A percentile compares a stretch with the other conserved stretches of the same genome.
phyloP scores from a whole-genome alignment of 306 rosid species.

The Aeschynomene evenia region DNA sequence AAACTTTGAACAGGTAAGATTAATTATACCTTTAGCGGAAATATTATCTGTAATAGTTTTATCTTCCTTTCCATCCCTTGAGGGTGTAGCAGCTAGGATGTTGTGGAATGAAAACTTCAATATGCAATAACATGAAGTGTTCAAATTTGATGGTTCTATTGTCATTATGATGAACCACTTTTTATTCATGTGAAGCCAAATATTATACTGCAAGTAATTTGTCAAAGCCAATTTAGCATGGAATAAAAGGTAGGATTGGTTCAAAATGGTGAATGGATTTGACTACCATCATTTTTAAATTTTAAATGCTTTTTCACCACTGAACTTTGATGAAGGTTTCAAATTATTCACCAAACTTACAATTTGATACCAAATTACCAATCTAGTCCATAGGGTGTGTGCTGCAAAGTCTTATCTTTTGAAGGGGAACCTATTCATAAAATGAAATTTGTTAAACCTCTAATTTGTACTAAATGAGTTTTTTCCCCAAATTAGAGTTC shows the following conservation, averaged over 20 bases:
- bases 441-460: too few relatives aligned
- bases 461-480: not conserved
- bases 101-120: conserved; percentile 9
- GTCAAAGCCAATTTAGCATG: conserved; percentile 9
- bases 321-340: not conserved
- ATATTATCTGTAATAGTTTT: not conserved
- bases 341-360: too few relatives aligned
- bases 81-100: conserved; percentile 11
- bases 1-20: conserved; percentile 78
- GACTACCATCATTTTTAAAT: not conserved
- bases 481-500: not conserved
- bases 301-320: not conserved
- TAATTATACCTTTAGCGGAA: conserved; percentile 9
- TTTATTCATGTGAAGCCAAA: not conserved
- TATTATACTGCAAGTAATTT: not conserved
- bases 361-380: not conserved
- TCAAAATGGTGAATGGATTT: not conserved
- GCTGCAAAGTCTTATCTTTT: conserved; percentile 4
- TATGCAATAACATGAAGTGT: conserved; percentile 12
- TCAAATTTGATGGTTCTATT: conserved; percentile 17
- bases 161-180: not conserved
- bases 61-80: conserved; percentile 3
- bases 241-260: not conserved
- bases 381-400: not conserved
- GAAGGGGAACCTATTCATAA: not conserved